Percentiles rank a stretch among this genome's conserved stretches.
These are phyloP conservation scores for Trichosporon sp. DNA, from an alignment of 1,284 basidiomycete genomes.

Conservation along the genomic window DNA sequence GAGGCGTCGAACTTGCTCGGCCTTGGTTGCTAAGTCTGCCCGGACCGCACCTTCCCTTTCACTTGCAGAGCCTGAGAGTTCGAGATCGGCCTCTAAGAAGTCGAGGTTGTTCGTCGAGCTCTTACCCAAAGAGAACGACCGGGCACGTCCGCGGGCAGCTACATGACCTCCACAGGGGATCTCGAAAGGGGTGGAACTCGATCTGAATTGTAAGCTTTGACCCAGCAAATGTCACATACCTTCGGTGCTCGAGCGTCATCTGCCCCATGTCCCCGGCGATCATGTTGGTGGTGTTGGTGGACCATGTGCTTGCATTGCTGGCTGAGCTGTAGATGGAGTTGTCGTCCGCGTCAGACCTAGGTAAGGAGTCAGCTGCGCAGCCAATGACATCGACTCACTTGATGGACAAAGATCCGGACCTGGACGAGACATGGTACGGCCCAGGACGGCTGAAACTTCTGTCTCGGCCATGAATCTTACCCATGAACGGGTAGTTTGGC, in stretches of 20 bases:
- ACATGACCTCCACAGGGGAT: slow-evolving; percentile 26
- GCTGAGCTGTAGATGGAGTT: slow-evolving; percentile 37
- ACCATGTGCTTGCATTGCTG: slow-evolving; percentile 40
- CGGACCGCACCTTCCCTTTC: slow-evolving; percentile 43
- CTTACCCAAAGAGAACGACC: slow-evolving; percentile 35
- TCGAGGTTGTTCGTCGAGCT: slow-evolving; percentile 30
- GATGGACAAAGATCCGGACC: slow-evolving; percentile 42
- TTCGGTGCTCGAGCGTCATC: slow-evolving; percentile 43
- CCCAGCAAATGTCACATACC: slow-evolving; percentile 29
- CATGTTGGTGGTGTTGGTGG: slow-evolving; percentile 28
- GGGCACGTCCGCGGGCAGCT: slow-evolving; percentile 26
- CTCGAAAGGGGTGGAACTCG: slow-evolving; percentile 32
- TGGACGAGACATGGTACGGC: slow-evolving; percentile 42
- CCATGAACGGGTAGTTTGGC: slow-evolving; percentile 19
- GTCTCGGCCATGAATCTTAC: slow-evolving; percentile 31
- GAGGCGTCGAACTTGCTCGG: slow-evolving; percentile 31
- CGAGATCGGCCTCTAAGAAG: slow-evolving; percentile 33
- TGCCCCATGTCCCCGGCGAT: slow-evolving; percentile 38
- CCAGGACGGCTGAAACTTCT: slow-evolving; percentile 38
- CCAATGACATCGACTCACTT: slow-evolving; percentile 32
- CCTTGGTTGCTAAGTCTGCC: slow-evolving; percentile 34
- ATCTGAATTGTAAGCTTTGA: slow-evolving; percentile 26
- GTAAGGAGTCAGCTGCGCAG: slow-evolving; percentile 20
- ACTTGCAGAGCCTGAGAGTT: slow-evolving; percentile 36
- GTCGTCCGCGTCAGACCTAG: slow-evolving; percentile 46